A percentile compares a stretch with the other conserved stretches of the same genome.
phyloP scores from a whole-genome alignment of 2,329 filamentous ascomycete species.

The Cryphonectria naterciae region DNA sequence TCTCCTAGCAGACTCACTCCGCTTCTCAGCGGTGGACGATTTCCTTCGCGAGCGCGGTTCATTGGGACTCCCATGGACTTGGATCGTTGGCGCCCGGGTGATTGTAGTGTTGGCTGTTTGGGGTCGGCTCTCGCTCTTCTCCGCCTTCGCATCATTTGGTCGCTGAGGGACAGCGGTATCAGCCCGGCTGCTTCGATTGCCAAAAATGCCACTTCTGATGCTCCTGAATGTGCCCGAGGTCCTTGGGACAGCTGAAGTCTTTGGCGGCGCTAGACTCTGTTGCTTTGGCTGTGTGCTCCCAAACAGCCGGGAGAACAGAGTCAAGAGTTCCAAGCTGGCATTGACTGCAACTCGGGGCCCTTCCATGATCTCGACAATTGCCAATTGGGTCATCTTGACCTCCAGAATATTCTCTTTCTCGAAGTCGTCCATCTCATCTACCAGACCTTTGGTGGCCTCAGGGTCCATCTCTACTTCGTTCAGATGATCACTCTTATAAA shows the following conservation, averaged over 20 bases:
- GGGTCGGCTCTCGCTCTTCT: slow-evolving; percentile 40
- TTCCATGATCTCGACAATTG: slow-evolving; percentile 80
- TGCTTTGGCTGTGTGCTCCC: slow-evolving; percentile 57
- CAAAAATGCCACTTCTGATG: slow-evolving; percentile 77
- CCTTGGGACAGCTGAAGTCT: slow-evolving; percentile 62
- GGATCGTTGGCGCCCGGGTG: slow-evolving; percentile 68
- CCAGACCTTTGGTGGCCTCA: slow-evolving; percentile 51
- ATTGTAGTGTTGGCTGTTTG: slow-evolving; percentile 50
- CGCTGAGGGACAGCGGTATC: slow-evolving; percentile 38
- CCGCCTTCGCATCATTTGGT: slow-evolving; percentile 40
- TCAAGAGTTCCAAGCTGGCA: slow-evolving; percentile 81
- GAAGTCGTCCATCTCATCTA: slow-evolving; percentile 79
- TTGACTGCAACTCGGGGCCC: slow-evolving; percentile 87
- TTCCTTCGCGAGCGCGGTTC: slow-evolving; percentile 42
- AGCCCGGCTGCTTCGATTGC: slow-evolving; percentile 50
- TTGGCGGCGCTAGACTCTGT: slow-evolving; percentile 42
- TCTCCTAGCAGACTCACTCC: slow-evolving; percentile 53
- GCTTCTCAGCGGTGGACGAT: slow-evolving; percentile 44
- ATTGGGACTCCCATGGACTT: slow-evolving; percentile 59
- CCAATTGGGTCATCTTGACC: slow-evolving; percentile 92
- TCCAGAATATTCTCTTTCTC: slow-evolving; percentile 91
- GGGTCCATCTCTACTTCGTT: slow-evolving; percentile 55
- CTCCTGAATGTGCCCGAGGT: slow-evolving; percentile 73
- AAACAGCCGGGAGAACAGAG: slow-evolving; percentile 81
- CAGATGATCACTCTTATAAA: slow-evolving; percentile 69